Evolutionary conservation across 192 early-diverging fungal species (phyloP).

Genomic region (Backusella mclennaniae): DNA sequence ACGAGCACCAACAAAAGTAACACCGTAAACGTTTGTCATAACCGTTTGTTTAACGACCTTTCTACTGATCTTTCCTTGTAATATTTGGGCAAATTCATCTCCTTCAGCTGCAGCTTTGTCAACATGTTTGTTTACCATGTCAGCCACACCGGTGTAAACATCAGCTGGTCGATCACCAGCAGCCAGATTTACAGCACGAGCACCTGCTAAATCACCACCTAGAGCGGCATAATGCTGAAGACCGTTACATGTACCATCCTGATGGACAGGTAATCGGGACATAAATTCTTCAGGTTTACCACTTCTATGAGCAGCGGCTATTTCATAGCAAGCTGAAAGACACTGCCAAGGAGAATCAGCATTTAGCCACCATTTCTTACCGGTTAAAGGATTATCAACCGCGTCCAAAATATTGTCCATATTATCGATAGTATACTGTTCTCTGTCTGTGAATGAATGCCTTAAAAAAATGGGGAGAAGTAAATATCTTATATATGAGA

Average conservation of each 20-base stretch:
- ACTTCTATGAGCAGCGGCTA: conserved; percentile 69
- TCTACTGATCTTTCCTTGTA: conserved; percentile 73
- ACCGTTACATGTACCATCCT: conserved; percentile 98
- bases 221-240: conserved; percentile 98
- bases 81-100: conserved; percentile 58
- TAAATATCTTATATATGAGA: neutral
- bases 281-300: conserved; percentile 68
- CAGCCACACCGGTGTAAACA: conserved; percentile 90
- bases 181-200: conserved; percentile 84
- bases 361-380: conserved; percentile 83
- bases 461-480: neutral
- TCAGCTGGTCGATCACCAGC: conserved; percentile 86
- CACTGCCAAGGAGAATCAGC: conserved; percentile 95
- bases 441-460: conserved; percentile 81
- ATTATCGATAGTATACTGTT: conserved; percentile 71
- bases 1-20: conserved; percentile 92
- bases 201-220: conserved; percentile 87
- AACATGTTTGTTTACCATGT: conserved; percentile 65
- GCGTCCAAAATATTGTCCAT: conserved; percentile 81
- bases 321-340: conserved; percentile 86
- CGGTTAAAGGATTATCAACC: conserved; percentile 76
- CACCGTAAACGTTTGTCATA: conserved; percentile 99
- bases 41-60: conserved; percentile 99
- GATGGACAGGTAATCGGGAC: conserved; percentile 85
- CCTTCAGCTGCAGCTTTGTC: conserved; percentile 65